Conservation (phyloP, 2,329 filamentous ascomycete species). For the Colletotrichum sp. region DNA sequence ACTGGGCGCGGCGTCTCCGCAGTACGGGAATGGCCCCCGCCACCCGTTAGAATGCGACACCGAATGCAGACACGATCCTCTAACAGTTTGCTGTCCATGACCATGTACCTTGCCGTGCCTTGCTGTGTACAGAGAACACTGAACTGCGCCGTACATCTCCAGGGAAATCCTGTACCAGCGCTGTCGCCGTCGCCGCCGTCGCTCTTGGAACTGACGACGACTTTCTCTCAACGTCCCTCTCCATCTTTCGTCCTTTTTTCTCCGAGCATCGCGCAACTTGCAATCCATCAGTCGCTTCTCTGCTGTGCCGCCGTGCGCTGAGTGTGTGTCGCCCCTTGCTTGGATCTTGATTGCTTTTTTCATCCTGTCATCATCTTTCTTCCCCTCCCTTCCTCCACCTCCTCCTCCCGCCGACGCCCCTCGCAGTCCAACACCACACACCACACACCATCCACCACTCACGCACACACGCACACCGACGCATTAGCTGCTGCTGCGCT, state of each 20-base stretch:
- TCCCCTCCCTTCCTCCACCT: background rate
- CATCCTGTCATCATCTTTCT: background rate
- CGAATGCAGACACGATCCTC: background rate
- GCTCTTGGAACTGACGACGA: background rate
- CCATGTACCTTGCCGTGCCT: background rate
- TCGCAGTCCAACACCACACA: background rate
- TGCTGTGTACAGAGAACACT: background rate
- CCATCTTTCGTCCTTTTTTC: background rate
- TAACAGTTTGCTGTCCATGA: background rate
- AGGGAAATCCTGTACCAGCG: background rate
- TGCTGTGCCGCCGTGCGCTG: background rate
- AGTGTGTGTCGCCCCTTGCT: background rate
- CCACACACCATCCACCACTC: background rate
- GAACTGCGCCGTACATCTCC: background rate
- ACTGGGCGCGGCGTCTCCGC: conserved; percentile 9
- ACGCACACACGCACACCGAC: background rate
- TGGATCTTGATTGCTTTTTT: background rate
- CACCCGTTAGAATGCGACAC: conserved; percentile 6
- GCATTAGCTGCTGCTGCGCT: background rate
- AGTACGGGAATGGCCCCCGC: conserved; percentile 1
- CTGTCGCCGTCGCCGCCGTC: background rate
- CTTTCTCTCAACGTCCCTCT: background rate
- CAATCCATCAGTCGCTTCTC: background rate
- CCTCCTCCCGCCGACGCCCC: background rate
- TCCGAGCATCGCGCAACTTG: background rate